Evolutionary conservation across 2,329 filamentous ascomycete species (phyloP).

Genomic region (Colletotrichum sublineola): DNA sequence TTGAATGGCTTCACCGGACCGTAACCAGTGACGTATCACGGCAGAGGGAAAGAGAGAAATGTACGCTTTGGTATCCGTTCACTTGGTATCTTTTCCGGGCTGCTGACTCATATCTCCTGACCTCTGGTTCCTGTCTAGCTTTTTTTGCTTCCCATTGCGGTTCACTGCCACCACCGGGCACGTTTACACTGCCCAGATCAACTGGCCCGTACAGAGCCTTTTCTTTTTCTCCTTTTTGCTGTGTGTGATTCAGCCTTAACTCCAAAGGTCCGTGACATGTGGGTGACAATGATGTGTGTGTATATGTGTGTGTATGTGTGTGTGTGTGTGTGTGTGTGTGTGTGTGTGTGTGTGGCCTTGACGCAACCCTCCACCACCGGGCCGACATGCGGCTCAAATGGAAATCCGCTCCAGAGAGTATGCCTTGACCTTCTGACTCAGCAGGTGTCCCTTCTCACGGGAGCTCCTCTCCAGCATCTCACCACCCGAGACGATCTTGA

Average conservation of each 20-base stretch:
- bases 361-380: neutral
- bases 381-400: constrained; percentile 60
- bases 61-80: constrained; percentile 39
- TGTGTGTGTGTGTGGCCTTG: constrained; percentile 2
- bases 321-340: constrained; percentile 8
- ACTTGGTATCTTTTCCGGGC: constrained; percentile 38
- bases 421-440: constrained; percentile 82
- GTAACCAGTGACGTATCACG: constrained; percentile 6
- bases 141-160: neutral
- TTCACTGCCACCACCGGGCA: constrained; percentile 18
- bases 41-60: constrained; percentile 2
- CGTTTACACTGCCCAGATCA: constrained; percentile 5
- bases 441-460: constrained; percentile 81
- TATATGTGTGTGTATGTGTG: constrained; percentile 6
- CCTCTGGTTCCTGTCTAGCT: constrained; percentile 4
- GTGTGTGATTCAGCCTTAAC: constrained; percentile 26
- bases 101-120: constrained; percentile 11
- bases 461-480: constrained; percentile 77
- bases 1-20: constrained; percentile 19
- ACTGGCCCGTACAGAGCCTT: constrained; percentile 12
- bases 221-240: constrained; percentile 3
- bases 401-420: constrained; percentile 87
- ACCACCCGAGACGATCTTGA: constrained; percentile 76
- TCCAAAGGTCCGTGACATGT: constrained; percentile 20
- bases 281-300: neutral